Base-by-base conservation (phyloP, 2,329 filamentous ascomycete species). In the Exutisphaerella laricina region DNA sequence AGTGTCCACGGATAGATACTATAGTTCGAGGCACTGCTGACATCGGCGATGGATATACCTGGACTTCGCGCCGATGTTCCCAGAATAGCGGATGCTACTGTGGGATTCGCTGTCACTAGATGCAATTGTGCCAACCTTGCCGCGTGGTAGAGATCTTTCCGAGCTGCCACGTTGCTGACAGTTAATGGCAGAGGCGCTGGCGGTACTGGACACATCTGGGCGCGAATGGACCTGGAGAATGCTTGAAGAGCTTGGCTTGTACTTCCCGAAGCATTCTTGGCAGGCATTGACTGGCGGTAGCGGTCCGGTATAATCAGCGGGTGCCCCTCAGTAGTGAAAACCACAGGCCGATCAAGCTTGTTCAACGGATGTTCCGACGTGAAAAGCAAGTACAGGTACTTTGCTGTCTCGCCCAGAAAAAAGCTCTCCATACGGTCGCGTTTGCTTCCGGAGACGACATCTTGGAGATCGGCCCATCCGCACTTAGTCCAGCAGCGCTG, bases 361-460 rank as follows among this genome's bases (percentile, higher is more conserved):
- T 97, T 97, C 30, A 98, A 69, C 0, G 89, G 88, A 66, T 97
- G 92, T 10, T 81, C 75, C 4, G 82, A 76, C 53, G 94, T 86
- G 63, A 94, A 97, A 2, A 97, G 77, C 41, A 98, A 70, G 63
- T 94, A 97, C 50, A 98, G 72, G 64, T 98, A 98, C 66, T 97
- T 96, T 32, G 88, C 83, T 1, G 92, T 98, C 66, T 98, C 92
- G 10, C 92, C 90, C 1, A 98, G 74, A 59, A 97, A 97, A 73
- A 97, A 98, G 62, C 90, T 97, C 66, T 98, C 92, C 92, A 97
- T 97, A 23, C 92, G 84, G 62, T 98, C 89, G 55, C 79, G 86
- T 65, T 88, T 80, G 66, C 96, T 87, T 3, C 90, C 90, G n/a
- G 61, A 70, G 5, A 66, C 63, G 14, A 75, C 71, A 48, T 75